Evolutionary conservation across 2,329 filamentous ascomycete genomes (phyloP).

Genomic region (Drechslerella dactyloides): DNA sequence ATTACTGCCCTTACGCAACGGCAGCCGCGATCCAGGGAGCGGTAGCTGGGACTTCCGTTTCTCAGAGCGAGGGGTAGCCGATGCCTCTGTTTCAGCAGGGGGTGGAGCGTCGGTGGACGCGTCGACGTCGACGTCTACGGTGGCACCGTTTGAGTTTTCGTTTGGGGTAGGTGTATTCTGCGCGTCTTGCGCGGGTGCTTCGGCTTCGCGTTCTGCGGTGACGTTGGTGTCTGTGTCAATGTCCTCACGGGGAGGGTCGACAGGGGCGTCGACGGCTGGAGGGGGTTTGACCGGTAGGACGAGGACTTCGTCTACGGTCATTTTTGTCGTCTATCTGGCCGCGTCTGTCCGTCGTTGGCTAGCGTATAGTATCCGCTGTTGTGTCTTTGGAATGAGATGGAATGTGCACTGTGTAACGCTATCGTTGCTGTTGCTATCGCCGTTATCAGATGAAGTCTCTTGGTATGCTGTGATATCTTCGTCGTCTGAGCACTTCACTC

Average conservation of each 20-base stretch:
- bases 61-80: conserved; percentile 15
- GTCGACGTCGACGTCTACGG: neutral
- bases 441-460: too few species aligned
- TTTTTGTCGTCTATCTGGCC: neutral
- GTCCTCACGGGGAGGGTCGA: conserved; percentile 79
- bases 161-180: conserved; percentile 8
- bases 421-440: too few species aligned
- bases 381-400: too few species aligned
- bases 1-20: conserved; percentile 37
- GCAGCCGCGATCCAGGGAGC: conserved; percentile 33
- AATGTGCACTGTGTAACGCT: too few species aligned
- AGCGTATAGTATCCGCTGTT: too few species aligned
- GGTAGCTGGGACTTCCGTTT: conserved; percentile 39
- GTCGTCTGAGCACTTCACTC: too few species aligned
- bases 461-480: too few species aligned
- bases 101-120: conserved; percentile 1
- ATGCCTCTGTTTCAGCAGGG: conserved; percentile 8
- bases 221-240: neutral
- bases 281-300: conserved; percentile 64
- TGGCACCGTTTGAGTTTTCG: too few species aligned
- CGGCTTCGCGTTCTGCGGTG: neutral
- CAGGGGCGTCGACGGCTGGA: conserved; percentile 79
- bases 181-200: conserved; percentile 6
- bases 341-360: too few species aligned
- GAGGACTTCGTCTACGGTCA: neutral